Conservation (phyloP, 2,329 filamentous ascomycete genomes). For the Spiromastix sp. region DNA sequence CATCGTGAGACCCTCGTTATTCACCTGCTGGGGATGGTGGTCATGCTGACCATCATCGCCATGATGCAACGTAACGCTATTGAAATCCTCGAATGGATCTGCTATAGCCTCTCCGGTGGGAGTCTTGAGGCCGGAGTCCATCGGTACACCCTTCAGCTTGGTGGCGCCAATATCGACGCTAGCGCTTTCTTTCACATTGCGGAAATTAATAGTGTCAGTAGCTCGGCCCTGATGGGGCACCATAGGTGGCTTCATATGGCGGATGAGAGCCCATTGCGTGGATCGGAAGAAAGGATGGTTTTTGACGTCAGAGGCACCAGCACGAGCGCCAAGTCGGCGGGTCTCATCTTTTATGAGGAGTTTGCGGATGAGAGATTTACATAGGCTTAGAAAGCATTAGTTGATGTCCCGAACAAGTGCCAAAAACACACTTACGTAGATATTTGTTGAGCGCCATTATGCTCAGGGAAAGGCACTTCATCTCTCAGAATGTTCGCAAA, state of each 20-base stretch:
- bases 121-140: slow-evolving; percentile 77
- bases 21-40: slow-evolving; percentile 10
- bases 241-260: slow-evolving; percentile 96
- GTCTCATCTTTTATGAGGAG: slow-evolving; percentile 97
- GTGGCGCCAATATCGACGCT: slow-evolving; percentile 61
- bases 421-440: slow-evolving; percentile 65
- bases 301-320: slow-evolving; percentile 95
- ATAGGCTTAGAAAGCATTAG: slow-evolving; percentile 47
- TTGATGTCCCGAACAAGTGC: neutral
- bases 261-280: slow-evolving; percentile 92
- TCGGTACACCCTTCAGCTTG: slow-evolving; percentile 63
- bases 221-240: slow-evolving; percentile 83
- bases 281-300: slow-evolving; percentile 89
- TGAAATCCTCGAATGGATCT: slow-evolving; percentile 98
- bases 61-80: slow-evolving; percentile 93
- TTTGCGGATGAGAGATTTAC: slow-evolving; percentile 93
- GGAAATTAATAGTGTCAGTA: slow-evolving; percentile 92
- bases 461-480: slow-evolving; percentile 91
- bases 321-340: slow-evolving; percentile 80
- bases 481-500: slow-evolving; percentile 96
- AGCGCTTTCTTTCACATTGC: slow-evolving; percentile 94
- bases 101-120: slow-evolving; percentile 63
- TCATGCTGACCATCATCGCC: slow-evolving; percentile 69
- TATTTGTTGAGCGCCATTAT: slow-evolving; percentile 69
- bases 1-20: slow-evolving; percentile 7